Conservation (phyloP, 768 basidiomycete genomes). For the Omphalotus guepiniiformis region DNA sequence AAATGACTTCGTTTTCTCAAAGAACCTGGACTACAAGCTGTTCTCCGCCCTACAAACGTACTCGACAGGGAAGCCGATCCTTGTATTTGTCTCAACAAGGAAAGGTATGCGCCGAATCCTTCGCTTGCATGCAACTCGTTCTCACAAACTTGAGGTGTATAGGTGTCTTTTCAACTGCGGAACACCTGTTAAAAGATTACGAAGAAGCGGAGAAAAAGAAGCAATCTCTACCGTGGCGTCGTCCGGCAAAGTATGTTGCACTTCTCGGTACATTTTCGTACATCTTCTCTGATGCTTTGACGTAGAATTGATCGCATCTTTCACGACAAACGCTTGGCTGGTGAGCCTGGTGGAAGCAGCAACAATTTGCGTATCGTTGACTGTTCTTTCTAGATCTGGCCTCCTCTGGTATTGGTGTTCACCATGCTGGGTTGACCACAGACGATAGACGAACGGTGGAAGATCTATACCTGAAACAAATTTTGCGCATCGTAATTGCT, state of each 20-base stretch:
- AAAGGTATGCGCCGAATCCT: slow-evolving; percentile 48
- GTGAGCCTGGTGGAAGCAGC: slow-evolving; percentile 29
- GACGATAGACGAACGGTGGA: slow-evolving; percentile 76
- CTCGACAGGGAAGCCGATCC: slow-evolving; percentile 74
- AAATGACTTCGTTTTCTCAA: slow-evolving; percentile 79
- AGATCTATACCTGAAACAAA: slow-evolving; percentile 60
- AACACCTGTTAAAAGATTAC: slow-evolving; percentile 72
- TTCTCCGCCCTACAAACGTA: slow-evolving; percentile 71
- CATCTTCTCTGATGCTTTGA: background rate
- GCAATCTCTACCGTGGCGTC: slow-evolving; percentile 63
- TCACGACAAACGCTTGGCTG: slow-evolving; percentile 61
- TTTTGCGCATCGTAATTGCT: slow-evolving; percentile 65
- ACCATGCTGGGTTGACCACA: slow-evolving; percentile 82
- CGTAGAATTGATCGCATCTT: slow-evolving; percentile 54
- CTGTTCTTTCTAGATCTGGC: slow-evolving; percentile 46
- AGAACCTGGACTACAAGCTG: slow-evolving; percentile 66
- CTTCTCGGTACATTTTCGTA: background rate
- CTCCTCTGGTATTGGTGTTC: slow-evolving; percentile 76
- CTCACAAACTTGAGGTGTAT: background rate
- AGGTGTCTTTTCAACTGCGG: slow-evolving; percentile 69
- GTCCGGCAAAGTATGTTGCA: slow-evolving; percentile 43
- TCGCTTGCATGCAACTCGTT: background rate
- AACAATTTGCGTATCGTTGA: background rate
- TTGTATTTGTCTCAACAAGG: slow-evolving; percentile 87
- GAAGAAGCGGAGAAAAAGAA: slow-evolving; percentile 47